Conservation (phyloP, 2,329 filamentous ascomycete species). For the Camillea tinctor region DNA sequence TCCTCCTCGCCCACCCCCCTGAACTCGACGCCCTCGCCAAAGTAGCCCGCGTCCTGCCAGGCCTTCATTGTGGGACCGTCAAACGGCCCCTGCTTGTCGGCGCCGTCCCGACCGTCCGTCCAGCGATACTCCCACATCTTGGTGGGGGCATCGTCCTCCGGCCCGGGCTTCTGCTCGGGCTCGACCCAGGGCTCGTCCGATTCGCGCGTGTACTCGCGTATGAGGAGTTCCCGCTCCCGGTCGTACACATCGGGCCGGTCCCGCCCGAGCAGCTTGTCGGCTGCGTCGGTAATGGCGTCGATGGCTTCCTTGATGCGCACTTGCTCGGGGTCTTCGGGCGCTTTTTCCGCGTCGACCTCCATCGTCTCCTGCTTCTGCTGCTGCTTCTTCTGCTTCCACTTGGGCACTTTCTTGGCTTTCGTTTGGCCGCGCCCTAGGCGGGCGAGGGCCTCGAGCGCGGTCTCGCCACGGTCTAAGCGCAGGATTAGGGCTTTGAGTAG, state of each 20-base stretch:
- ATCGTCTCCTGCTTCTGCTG: constrained; percentile 59
- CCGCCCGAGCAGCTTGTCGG: constrained; percentile 79
- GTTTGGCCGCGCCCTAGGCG: constrained; percentile 69
- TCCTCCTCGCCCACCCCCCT: constrained; percentile 54
- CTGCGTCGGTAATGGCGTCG: constrained; percentile 81
- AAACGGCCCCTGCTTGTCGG: constrained; percentile 80
- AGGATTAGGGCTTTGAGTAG: constrained; percentile 71
- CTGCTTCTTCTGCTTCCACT: constrained; percentile 71
- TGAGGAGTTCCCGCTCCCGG: constrained; percentile 76
- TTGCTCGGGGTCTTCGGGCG: constrained; percentile 67
- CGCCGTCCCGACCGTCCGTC: constrained; percentile 82
- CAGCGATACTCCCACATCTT: constrained; percentile 88
- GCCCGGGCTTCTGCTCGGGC: constrained; percentile 34
- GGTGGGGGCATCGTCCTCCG: constrained; percentile 18
- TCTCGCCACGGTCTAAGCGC: constrained; percentile 76
- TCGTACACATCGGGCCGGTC: constrained; percentile 93
- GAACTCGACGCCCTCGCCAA: constrained; percentile 85
- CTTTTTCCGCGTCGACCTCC: constrained; percentile 63
- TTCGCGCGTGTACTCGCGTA: constrained; percentile 79
- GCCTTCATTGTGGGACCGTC: constrained; percentile 82
- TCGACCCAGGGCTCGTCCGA: constrained; percentile 81
- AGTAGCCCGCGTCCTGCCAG: constrained; percentile 91
- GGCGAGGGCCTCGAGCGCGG: constrained; percentile 81
- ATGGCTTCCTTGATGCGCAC: constrained; percentile 69
- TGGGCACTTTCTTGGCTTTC: constrained; percentile 51